A percentile compares a stretch with the other conserved stretches of the same genome.
These are phyloP conservation scores for Marchantia paleacea DNA, from an alignment of 225 moss, liverwort and hornwort species.

Conservation along the genomic window DNA sequence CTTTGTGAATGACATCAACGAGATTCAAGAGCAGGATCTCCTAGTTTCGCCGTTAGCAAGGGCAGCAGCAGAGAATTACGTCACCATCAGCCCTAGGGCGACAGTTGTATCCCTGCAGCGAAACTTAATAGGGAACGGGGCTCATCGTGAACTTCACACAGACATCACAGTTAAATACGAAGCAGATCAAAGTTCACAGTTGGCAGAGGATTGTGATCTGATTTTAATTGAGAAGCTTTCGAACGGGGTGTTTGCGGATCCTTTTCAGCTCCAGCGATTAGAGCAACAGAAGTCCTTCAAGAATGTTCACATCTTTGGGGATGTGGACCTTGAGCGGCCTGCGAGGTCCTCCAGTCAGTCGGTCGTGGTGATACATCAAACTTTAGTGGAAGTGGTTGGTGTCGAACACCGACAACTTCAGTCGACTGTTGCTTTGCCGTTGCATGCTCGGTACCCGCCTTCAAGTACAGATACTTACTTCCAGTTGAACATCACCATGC, in stretches of 20 bases:
- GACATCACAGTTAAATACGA: slow-evolving; percentile 21
- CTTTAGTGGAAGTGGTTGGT: slow-evolving; percentile 17
- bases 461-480: slow-evolving; percentile 22
- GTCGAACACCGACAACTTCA: not conserved
- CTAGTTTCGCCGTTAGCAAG: not conserved
- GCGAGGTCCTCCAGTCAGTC: slow-evolving; percentile 36
- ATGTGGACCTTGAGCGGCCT: slow-evolving; percentile 45
- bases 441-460: slow-evolving; percentile 52
- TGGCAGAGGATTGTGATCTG: slow-evolving; percentile 23
- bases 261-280: slow-evolving; percentile 43
- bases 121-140: slow-evolving; percentile 33
- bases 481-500: slow-evolving; percentile 38
- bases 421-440: slow-evolving; percentile 35
- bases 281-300: slow-evolving; percentile 33
- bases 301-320: slow-evolving; percentile 35
- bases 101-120: slow-evolving; percentile 21
- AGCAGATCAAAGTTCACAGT: not conserved
- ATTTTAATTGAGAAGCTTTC: slow-evolving; percentile 33
- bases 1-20: not conserved
- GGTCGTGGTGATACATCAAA: slow-evolving; percentile 38
- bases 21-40: slow-evolving; percentile 8
- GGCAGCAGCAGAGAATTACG: not conserved
- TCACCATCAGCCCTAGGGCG: slow-evolving; percentile 12
- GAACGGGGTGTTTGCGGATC: slow-evolving; percentile 39
- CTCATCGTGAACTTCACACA: slow-evolving; percentile 36